Percentiles rank a stretch among this genome's conserved stretches.
Evolutionary conservation across 176 grass and related monocot species (phyloP).

Genomic region (Tuctoria greenei): DNA sequence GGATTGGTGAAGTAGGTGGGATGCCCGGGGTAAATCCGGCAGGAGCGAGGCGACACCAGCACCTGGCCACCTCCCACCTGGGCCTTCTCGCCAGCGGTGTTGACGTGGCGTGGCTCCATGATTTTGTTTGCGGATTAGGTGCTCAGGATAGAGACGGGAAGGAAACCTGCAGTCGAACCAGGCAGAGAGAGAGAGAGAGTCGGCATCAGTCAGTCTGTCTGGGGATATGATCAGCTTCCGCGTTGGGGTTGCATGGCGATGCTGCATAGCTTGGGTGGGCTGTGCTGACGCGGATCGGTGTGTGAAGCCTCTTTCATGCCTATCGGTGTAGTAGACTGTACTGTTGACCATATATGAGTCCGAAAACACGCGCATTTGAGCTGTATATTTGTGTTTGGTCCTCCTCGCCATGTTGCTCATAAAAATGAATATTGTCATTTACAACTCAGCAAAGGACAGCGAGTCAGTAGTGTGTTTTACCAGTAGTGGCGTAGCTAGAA

Average conservation of each 20-base stretch:
- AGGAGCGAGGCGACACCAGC: neutral
- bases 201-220: neutral
- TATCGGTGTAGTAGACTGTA: neutral
- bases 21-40: neutral
- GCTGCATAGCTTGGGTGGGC: neutral
- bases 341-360: neutral
- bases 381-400: too few species aligned
- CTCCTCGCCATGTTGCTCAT: too few species aligned
- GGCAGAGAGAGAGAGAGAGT: too few species aligned
- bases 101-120: neutral
- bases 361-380: too few species aligned
- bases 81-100: neutral
- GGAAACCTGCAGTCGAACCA: too few species aligned
- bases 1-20: constrained; percentile 35
- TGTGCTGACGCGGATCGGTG: neutral
- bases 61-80: neutral
- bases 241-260: neutral
- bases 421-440: too few species aligned
- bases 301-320: neutral
- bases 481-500: too few species aligned
- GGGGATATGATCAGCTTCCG: neutral
- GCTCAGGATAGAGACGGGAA: neutral
- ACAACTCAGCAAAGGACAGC: too few species aligned
- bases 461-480: too few species aligned
- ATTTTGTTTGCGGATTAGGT: neutral